phyloP scores from a whole-genome alignment of 2,329 filamentous ascomycete genomes.

The Diaporthe destruens region DNA sequence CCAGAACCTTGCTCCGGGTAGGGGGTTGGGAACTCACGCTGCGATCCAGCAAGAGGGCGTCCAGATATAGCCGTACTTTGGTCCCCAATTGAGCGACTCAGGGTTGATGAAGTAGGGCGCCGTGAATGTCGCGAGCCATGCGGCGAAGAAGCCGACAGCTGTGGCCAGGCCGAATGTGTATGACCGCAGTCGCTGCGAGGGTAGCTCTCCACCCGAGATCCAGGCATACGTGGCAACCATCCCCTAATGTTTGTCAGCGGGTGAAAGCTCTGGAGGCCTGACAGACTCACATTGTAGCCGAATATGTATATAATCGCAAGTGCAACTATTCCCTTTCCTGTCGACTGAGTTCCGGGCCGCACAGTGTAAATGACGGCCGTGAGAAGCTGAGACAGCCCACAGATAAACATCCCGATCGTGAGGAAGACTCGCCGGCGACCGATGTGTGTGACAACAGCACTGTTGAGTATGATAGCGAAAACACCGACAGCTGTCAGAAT shows the following conservation, averaged over 20 bases:
- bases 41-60: conserved; percentile 52
- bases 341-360: conserved; percentile 51
- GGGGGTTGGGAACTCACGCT: conserved; percentile 44
- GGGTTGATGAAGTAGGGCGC: conserved; percentile 72
- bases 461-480: conserved; percentile 66
- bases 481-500: conserved; percentile 67
- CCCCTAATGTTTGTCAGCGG: conserved; percentile 45
- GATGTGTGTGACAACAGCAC: conserved; percentile 63
- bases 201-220: conserved; percentile 68
- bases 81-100: conserved; percentile 65
- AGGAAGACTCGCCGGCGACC: conserved; percentile 68
- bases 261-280: rapidly evolving
- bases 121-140: conserved; percentile 70
- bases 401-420: conserved; percentile 62
- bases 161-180: conserved; percentile 69
- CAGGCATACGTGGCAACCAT: conserved; percentile 69
- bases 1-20: neutral
- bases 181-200: conserved; percentile 66
- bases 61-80: conserved; percentile 71
- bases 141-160: conserved; percentile 65
- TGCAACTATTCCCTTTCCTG: conserved; percentile 63
- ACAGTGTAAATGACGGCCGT: conserved; percentile 65
- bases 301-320: conserved; percentile 67
- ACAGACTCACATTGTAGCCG: conserved; percentile 58
- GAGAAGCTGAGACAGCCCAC: conserved; percentile 66